Percentiles rank a stretch among this genome's conserved stretches.
phyloP scores from a whole-genome alignment of 176 grass and related monocot genomes.

The Rhipidocladum racemiflorum region DNA sequence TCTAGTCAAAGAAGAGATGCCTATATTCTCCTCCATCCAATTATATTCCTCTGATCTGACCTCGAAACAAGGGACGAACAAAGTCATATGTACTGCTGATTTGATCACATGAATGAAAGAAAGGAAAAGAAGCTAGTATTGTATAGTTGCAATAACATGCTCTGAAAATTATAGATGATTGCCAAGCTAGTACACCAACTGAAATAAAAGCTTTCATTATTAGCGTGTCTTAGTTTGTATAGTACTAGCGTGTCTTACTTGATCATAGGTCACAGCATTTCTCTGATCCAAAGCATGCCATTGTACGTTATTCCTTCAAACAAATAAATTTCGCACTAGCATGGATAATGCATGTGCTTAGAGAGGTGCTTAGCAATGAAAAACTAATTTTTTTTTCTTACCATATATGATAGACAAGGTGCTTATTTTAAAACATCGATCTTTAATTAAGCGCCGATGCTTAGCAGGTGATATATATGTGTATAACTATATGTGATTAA shows the following conservation, averaged over 20 bases:
- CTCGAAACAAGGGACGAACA: neutral
- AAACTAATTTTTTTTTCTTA: too few relatives aligned
- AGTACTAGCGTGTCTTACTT: neutral
- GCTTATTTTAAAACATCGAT: too few relatives aligned
- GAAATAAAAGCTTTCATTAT: neutral
- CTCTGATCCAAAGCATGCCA: neutral
- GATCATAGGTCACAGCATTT: neutral
- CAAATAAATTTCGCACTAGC: neutral
- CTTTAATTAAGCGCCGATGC: too few relatives aligned
- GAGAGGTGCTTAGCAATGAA: too few relatives aligned
- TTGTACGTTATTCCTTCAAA: too few relatives aligned
- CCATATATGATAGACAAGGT: too few relatives aligned
- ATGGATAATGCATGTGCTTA: too few relatives aligned
- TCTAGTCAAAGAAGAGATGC: neutral
- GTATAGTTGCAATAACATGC: neutral
- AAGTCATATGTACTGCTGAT: neutral
- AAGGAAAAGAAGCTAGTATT: neutral
- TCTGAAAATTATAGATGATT: neutral
- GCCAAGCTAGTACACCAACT: neutral
- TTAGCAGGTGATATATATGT: too few relatives aligned
- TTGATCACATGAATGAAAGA: neutral
- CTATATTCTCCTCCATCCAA: neutral
- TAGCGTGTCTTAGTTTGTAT: neutral
- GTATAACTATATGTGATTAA: too few relatives aligned
- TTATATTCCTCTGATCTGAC: constrained; percentile 13